phyloP scores from a whole-genome alignment of 257 asterid species.

The Lantana camara region DNA sequence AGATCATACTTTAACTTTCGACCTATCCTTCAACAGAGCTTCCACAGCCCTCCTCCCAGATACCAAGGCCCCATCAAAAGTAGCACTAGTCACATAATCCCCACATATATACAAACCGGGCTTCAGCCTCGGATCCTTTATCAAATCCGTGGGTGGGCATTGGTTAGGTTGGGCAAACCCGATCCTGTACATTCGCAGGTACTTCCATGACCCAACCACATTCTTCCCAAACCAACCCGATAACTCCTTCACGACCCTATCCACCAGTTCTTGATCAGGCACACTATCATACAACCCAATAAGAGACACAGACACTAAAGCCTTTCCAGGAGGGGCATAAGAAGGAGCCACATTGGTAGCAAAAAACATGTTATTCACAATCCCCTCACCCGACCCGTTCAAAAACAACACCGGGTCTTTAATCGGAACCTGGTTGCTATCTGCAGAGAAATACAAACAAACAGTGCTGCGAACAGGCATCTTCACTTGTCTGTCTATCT shows the following conservation, averaged over 20 bases:
- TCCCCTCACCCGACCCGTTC: slow-evolving; percentile 78
- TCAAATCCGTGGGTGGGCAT: slow-evolving; percentile 78
- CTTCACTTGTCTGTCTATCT: slow-evolving; percentile 34
- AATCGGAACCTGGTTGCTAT: slow-evolving; percentile 54
- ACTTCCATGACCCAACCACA: slow-evolving; percentile 64
- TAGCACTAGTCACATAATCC: slow-evolving; percentile 83
- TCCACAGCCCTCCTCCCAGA: slow-evolving; percentile 92
- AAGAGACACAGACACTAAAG: slow-evolving; percentile 72
- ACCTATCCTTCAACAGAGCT: slow-evolving; percentile 71
- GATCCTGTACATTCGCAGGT: slow-evolving; percentile 70
- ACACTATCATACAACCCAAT: slow-evolving; percentile 59
- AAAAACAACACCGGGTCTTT: slow-evolving; percentile 72
- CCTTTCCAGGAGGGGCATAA: slow-evolving; percentile 79
- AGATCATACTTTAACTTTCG: slow-evolving; percentile 38
- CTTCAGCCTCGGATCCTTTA: slow-evolving; percentile 60
- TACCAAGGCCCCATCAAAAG: slow-evolving; percentile 91
- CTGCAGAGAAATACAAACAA: slow-evolving; percentile 73
- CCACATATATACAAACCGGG: slow-evolving; percentile 84
- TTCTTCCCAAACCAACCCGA: slow-evolving; percentile 74
- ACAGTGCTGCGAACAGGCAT: slow-evolving; percentile 73
- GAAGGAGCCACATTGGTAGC: slow-evolving; percentile 82
- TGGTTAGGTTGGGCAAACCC: slow-evolving; percentile 89
- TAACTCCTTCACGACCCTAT: slow-evolving; percentile 58
- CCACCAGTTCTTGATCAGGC: slow-evolving; percentile 61
- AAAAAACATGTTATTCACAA: slow-evolving; percentile 90